phyloP scores from a whole-genome alignment of 768 basidiomycete species.

The Heimioporus sp. region DNA sequence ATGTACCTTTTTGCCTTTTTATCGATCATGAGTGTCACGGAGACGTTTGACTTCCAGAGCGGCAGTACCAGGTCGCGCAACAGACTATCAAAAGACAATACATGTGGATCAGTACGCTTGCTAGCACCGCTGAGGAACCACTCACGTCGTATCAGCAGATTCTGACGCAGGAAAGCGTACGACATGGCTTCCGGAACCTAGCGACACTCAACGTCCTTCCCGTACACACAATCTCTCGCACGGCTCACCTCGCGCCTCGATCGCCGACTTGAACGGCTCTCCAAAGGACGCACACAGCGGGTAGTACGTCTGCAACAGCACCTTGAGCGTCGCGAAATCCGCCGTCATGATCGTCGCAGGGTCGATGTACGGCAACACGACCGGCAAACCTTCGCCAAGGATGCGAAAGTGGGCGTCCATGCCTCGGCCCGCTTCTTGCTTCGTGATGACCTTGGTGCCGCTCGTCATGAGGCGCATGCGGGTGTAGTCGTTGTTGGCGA shows the following conservation, averaged over 20 bases:
- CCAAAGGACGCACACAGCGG: conserved; percentile 67
- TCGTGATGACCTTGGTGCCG: conserved; percentile 91
- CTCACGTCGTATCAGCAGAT: conserved; percentile 54
- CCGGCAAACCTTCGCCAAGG: conserved; percentile 81
- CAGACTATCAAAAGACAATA: conserved; percentile 41
- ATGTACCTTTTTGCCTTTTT: conserved; percentile 91
- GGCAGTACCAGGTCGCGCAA: conserved; percentile 86
- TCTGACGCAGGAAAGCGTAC: conserved; percentile 62
- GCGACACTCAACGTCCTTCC: not conserved
- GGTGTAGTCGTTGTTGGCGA: conserved; percentile 78
- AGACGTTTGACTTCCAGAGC: conserved; percentile 91
- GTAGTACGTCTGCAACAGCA: conserved; percentile 77
- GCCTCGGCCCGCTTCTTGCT: conserved; percentile 76
- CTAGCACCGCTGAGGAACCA: conserved; percentile 1
- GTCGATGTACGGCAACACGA: conserved; percentile 81
- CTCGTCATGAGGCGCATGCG: conserved; percentile 85
- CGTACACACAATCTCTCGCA: conserved; percentile 38
- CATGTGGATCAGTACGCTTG: not conserved
- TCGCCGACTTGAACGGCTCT: conserved; percentile 53
- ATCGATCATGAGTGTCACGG: conserved; percentile 89
- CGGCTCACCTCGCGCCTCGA: conserved; percentile 53
- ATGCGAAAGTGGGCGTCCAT: conserved; percentile 65
- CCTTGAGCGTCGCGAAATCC: conserved; percentile 54
- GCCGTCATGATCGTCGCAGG: conserved; percentile 57
- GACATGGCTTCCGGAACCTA: conserved; percentile 71